Evolutionary conservation across 768 basidiomycete species (phyloP), one percentile per base, ranked within the genome.

Genomic region (Termitomyces titanicus): DNA sequence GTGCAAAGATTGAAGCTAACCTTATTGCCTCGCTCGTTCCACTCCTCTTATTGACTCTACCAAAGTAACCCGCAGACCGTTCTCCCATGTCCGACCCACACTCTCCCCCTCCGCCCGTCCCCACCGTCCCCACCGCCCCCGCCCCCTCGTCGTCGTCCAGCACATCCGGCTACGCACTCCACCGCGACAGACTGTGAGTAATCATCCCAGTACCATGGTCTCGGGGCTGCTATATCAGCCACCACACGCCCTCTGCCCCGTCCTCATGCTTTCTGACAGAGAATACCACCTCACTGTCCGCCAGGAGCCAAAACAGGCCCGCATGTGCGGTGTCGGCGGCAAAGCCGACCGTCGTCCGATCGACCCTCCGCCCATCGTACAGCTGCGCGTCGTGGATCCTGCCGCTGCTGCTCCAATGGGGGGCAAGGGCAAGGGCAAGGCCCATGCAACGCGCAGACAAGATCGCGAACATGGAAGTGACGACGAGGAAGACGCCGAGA

Each of bases 331-430:
- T 52, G 88, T 93, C 10, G 90, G 93, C 40, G 90, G 92, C 61
- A 84, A 85, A 89, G 94, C 92, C 53, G 95, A 96, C 79, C 82
- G 94, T n/a, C 80, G 94, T 35, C 94, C 95, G 2, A 94, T 98
- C 67, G 94, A 98, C 76, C 95, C 95, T 0, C 94, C 94, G 1
- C 94, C 95, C 17, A 94, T 98, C 72, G 86, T 98, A n/a, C 93
- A 96, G 70, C 84, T 98, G 8, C 85, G 89, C 52, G 91, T 97
- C 52, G 77, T 92, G 62, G 89, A 94, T 72, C 85, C 83, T n/a
- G 43, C 37, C n/a, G n/a, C n/a, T n/a, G n/a, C n/a, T n/a, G n/a
- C n/a, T n/a, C n/a, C n/a, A n/a, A n/a, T n/a, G n/a, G n/a, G n/a
- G n/a, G 0, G 55, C 56, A 12, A 31, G 25, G 29, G 13, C 4